These are phyloP conservation scores for Euphrasia arctica DNA, from an alignment of 305 asterid genomes.

Conservation along the genomic window DNA sequence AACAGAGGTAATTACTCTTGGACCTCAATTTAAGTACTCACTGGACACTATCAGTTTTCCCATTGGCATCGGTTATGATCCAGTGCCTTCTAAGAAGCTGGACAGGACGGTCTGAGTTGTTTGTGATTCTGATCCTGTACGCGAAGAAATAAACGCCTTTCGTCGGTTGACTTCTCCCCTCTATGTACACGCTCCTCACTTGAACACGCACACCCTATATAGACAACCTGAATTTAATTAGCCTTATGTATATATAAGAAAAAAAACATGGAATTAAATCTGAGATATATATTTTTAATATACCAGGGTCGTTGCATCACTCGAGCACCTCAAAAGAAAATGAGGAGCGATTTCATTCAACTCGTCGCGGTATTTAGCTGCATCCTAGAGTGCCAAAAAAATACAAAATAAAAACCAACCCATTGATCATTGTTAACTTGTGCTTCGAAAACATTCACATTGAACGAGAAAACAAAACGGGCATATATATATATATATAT, in stretches of 20 bases:
- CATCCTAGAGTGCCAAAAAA: conserved; percentile 49
- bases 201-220: conserved; percentile 77
- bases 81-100: conserved; percentile 91
- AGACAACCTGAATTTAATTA: background rate
- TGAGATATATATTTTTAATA: too few species aligned
- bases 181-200: conserved; percentile 82
- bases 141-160: conserved; percentile 74
- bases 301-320: conserved; percentile 88
- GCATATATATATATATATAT: conserved; percentile 26
- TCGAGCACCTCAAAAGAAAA: conserved; percentile 70
- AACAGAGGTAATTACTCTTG: background rate
- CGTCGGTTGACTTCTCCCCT: conserved; percentile 79
- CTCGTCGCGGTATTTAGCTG: conserved; percentile 59
- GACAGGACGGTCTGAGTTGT: conserved; percentile 78
- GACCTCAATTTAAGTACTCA: conserved; percentile 30
- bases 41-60: conserved; percentile 70
- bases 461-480: background rate
- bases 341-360: conserved; percentile 65
- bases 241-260: background rate
- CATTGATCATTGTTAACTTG: background rate
- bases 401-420: background rate
- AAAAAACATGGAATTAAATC: background rate
- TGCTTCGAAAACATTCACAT: background rate
- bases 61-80: conserved; percentile 85
- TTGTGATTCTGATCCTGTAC: conserved; percentile 78